Evolutionary conservation across 2,329 filamentous ascomycete species (phyloP).

Genomic region (Aureobasidium lini): DNA sequence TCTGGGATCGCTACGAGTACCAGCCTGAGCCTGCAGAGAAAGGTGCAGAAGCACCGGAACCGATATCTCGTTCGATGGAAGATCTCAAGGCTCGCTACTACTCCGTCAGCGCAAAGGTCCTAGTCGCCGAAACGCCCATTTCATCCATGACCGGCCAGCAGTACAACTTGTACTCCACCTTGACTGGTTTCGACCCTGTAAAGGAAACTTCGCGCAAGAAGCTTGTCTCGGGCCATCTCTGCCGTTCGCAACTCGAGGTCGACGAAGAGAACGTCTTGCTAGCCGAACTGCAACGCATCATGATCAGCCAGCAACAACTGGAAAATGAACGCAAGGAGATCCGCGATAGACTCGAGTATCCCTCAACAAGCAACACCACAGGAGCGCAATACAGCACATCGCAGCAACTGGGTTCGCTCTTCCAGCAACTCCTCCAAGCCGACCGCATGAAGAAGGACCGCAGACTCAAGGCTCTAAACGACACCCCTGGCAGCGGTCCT

Average conservation of each 20-base stretch:
- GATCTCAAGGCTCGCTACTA: constrained; percentile 91
- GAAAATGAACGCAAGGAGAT: constrained; percentile 83
- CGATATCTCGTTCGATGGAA: constrained; percentile 64
- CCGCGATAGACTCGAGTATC: constrained; percentile 79
- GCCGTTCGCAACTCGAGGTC: constrained; percentile 76
- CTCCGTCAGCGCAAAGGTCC: constrained; percentile 72
- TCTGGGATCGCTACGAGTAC: constrained; percentile 89
- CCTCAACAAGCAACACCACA: constrained; percentile 59
- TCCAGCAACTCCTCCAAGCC: constrained; percentile 72
- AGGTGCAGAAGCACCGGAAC: constrained; percentile 17
- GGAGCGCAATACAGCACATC: constrained; percentile 66
- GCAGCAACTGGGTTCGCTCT: constrained; percentile 67
- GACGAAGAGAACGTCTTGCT: constrained; percentile 86
- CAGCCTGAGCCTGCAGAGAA: constrained; percentile 29
- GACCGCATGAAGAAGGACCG: constrained; percentile 87
- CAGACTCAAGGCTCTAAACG: constrained; percentile 28
- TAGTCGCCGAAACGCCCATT: constrained; percentile 69
- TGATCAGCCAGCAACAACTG: constrained; percentile 76
- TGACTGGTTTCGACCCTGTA: constrained; percentile 76
- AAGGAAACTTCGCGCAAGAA: constrained; percentile 76
- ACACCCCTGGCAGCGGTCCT: constrained; percentile 18
- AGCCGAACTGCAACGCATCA: constrained; percentile 84
- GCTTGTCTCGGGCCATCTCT: constrained; percentile 71
- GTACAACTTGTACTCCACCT: constrained; percentile 73
- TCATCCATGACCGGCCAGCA: constrained; percentile 84